phyloP scores from a whole-genome alignment of 1,139 yeast species.

The Yamadazyma blattariae region DNA sequence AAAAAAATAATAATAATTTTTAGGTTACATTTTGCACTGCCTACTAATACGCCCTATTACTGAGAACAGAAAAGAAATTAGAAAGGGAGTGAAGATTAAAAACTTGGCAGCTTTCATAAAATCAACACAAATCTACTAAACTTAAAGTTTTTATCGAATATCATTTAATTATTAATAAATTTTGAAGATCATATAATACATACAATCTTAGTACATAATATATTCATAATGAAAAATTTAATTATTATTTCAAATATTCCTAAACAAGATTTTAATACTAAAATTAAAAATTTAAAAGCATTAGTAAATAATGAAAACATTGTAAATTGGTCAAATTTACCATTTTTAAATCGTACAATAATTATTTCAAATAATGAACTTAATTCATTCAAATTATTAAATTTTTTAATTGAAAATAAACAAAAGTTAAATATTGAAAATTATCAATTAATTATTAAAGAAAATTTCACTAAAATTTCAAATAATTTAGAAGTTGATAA shows the following conservation, averaged over 20 bases:
- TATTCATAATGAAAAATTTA: constrained; percentile 13
- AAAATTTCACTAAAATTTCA: constrained; percentile 11
- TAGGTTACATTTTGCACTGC: no score
- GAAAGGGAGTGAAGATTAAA: no score
- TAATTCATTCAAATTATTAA: constrained; percentile 4
- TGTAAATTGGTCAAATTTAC: constrained; percentile 42
- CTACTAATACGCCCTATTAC: no score
- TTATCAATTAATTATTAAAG: constrained; percentile 12
- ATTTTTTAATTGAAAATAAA: constrained; percentile 16
- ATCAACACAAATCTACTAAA: no score
- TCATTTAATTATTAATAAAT: no score
- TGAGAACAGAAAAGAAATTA: no score
- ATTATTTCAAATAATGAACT: constrained; percentile 34
- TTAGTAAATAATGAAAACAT: constrained; percentile 6
- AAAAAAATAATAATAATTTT: no score
- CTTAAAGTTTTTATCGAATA: no score
- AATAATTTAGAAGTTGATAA: constrained; percentile 12
- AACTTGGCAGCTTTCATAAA: no score
- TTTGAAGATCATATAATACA: no score
- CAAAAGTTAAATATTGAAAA: constrained; percentile 6
- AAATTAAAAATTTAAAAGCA: constrained; percentile 5
- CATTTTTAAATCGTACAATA: constrained; percentile 41
- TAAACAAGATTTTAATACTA: constrained; percentile 8
- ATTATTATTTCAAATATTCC: constrained; percentile 13
- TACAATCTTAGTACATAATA: no score